These are phyloP conservation scores for Colletotrichum spaethianum DNA, from an alignment of 2,329 filamentous ascomycete genomes.

Conservation along the genomic window DNA sequence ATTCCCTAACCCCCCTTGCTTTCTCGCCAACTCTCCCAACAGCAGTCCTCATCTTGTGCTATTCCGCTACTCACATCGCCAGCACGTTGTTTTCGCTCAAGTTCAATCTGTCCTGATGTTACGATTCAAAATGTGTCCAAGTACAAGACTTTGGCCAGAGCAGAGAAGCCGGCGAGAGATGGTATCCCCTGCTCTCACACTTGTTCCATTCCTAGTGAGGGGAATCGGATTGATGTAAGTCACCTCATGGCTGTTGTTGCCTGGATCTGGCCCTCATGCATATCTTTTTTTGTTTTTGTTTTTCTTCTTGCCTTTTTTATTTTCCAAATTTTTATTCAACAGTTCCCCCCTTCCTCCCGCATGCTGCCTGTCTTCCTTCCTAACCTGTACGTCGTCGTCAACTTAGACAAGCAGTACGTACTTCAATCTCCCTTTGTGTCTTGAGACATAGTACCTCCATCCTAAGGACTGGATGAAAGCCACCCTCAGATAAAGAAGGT, in stretches of 20 bases:
- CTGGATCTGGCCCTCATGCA: neutral
- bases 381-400: neutral
- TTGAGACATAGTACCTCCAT: neutral
- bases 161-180: neutral
- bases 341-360: neutral
- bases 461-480: neutral
- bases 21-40: neutral
- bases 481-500: neutral
- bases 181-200: neutral
- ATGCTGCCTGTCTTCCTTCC: neutral
- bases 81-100: neutral
- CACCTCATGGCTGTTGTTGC: neutral
- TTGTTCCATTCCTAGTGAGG: neutral
- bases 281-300: neutral
- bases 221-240: neutral
- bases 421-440: neutral
- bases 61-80: neutral
- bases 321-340: no score
- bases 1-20: neutral
- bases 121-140: neutral
- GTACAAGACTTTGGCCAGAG: neutral
- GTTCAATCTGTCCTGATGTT: neutral
- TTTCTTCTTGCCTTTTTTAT: neutral
- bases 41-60: neutral
- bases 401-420: slow-evolving; percentile 9